Evolutionary conservation across 331 rosid genomes (phyloP), one percentile per base, ranked within the genome.

Genomic region (Telfairia occidentalis): DNA sequence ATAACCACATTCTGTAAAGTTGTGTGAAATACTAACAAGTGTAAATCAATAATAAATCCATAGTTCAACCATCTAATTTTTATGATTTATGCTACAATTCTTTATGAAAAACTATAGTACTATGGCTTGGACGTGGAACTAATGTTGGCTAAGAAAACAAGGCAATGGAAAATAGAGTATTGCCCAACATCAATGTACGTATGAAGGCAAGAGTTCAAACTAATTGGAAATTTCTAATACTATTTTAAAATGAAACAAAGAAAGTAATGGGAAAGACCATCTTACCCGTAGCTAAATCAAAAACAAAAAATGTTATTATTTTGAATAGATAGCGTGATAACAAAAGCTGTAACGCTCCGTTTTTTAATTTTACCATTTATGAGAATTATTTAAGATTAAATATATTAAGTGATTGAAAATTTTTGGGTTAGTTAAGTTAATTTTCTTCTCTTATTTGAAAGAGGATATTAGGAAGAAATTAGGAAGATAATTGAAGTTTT

Each of bases 221-320:
- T 19, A 10, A 50, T 26, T 13, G 29, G 34, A 32, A 30, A 61
- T 13, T 18, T 61, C 18, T 45, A 32, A 2, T 5, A 5, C 35
- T 64, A 34, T 24, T 24, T 29, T 34, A 21, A 4, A 18, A 5
- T 8, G 10, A 32, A 79, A 26, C 18, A 23, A 71, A 82, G 70
- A 53, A 78, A 73, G 42, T 79, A 63, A 58, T 76, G 42, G 59
- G 75, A 19, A 79, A 85, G 57, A 74, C 97, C 86, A 77, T 87
- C 97, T 72, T 96, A 95, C 86, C 90, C 87, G 80, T 84, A 88
- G 77, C 82, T 83, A 80, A 79, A 84, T 76, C 76, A 78, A 80
- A 64, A 40, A 79, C 48, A 19, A 63, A 79, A 71, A 59, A 43
- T 23, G 45, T 18, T 66, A 10, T 43, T 11, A 26, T 40, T 23